These are phyloP conservation scores for Colletotrichum horii DNA, from an alignment of 2,329 filamentous ascomycete species.

Conservation along the genomic window DNA sequence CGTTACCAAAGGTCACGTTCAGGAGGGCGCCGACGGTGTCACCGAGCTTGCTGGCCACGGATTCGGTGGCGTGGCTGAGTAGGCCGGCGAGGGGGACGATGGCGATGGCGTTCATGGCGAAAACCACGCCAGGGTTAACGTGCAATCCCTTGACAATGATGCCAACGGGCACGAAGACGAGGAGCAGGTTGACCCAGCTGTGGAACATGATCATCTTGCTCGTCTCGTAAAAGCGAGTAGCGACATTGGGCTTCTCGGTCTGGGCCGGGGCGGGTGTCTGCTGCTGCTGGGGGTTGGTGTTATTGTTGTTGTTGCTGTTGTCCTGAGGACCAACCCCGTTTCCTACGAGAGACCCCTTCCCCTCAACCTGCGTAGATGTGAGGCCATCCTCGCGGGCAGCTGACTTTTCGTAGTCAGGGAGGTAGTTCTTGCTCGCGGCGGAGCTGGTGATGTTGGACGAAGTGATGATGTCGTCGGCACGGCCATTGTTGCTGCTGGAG, in stretches of 20 bases:
- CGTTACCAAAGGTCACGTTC: conserved; percentile 81
- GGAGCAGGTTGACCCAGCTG: conserved; percentile 79
- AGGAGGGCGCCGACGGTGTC: conserved; percentile 76
- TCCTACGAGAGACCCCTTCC: conserved; percentile 63
- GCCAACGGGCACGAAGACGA: conserved; percentile 80
- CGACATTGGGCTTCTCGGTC: not conserved
- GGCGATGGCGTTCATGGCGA: conserved; percentile 77
- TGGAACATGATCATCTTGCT: conserved; percentile 63
- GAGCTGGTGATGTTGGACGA: conserved; percentile 23
- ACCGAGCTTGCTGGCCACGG: conserved; percentile 73
- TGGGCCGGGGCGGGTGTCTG: not conserved
- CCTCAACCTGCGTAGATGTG: conserved; percentile 55
- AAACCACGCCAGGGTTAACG: conserved; percentile 61
- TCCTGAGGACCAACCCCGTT: conserved; percentile 24
- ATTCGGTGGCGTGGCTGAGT: conserved; percentile 76
- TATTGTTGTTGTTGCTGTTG: conserved; percentile 3
- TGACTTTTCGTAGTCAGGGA: not conserved
- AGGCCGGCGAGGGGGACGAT: conserved; percentile 78
- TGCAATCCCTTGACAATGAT: conserved; percentile 67
- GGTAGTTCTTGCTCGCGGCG: conserved; percentile 29
- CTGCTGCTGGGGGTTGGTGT: conserved; percentile 8
- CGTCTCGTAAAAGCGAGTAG: conserved; percentile 16
- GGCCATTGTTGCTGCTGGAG: conserved; percentile 10
- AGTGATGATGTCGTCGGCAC: conserved; percentile 20
- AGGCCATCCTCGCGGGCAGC: not conserved